Evolutionary conservation across 495 filamentous ascomycete genomes (phyloP).

Genomic region (Neurospora discreta): DNA sequence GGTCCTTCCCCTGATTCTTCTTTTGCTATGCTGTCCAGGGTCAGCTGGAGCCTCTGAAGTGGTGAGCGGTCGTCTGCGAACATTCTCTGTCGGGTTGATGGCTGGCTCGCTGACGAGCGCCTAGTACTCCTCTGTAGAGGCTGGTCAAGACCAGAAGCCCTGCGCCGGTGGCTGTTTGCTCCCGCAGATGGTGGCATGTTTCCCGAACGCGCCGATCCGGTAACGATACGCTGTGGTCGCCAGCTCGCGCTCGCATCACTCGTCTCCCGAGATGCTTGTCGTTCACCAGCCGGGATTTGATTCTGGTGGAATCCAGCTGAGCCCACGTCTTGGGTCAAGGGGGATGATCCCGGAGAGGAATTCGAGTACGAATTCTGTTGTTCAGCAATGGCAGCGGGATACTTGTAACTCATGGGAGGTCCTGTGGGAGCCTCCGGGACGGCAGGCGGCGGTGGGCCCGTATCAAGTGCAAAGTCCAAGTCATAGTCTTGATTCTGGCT

Average conservation of each 20-base stretch:
- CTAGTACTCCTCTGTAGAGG: slow-evolving; percentile 14
- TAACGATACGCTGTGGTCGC: slow-evolving; percentile 14
- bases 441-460: slow-evolving; percentile 31
- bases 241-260: slow-evolving; percentile 18
- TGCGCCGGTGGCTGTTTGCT: slow-evolving; percentile 13
- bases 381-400: slow-evolving; percentile 33
- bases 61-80: slow-evolving; percentile 76
- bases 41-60: slow-evolving; percentile 81
- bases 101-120: slow-evolving; percentile 9
- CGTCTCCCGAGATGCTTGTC: slow-evolving; percentile 15
- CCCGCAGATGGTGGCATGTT: slow-evolving; percentile 5
- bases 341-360: slow-evolving; percentile 12
- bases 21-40: slow-evolving; percentile 78
- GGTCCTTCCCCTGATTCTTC: slow-evolving; percentile 58
- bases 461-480: slow-evolving; percentile 13
- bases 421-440: slow-evolving; percentile 49
- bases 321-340: slow-evolving; percentile 25
- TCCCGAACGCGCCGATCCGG: slow-evolving; percentile 9
- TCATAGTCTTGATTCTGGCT: slow-evolving; percentile 26
- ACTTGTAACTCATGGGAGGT: slow-evolving; percentile 47
- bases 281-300: slow-evolving; percentile 19
- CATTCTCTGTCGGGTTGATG: slow-evolving; percentile 28
- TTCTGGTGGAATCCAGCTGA: slow-evolving; percentile 29
- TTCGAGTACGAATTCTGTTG: slow-evolving; percentile 19
- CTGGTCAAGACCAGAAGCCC: slow-evolving; percentile 21